Evolutionary conservation across 2,329 filamentous ascomycete genomes (phyloP).

Genomic region (Cyanodermella asteris): DNA sequence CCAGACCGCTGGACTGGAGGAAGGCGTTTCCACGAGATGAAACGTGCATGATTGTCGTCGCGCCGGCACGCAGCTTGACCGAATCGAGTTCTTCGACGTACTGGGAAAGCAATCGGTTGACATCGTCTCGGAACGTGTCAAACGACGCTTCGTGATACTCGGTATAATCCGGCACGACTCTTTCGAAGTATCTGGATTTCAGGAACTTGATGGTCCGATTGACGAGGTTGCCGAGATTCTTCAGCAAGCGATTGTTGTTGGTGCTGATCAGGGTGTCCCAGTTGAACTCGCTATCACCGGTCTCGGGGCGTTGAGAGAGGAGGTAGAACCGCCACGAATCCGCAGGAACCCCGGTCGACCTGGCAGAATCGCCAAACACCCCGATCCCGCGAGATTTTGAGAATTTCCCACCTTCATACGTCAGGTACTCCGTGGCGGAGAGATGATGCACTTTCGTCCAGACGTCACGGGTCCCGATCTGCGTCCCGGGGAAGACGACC

Average conservation of each 20-base stretch:
- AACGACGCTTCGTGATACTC: conserved; percentile 20
- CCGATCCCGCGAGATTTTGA: conserved; percentile 76
- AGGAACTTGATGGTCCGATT: conserved; percentile 55
- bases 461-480: conserved; percentile 61
- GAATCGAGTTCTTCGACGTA: conserved; percentile 49
- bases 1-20: conserved; percentile 27
- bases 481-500: conserved; percentile 73
- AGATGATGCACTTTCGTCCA: conserved; percentile 84
- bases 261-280: conserved; percentile 63
- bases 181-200: conserved; percentile 48
- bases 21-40: conserved; percentile 38
- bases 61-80: conserved; percentile 46
- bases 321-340: conserved; percentile 93
- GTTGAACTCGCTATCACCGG: conserved; percentile 70
- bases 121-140: conserved; percentile 29
- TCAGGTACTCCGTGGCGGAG: conserved; percentile 73
- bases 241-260: conserved; percentile 76
- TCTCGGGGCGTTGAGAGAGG: conserved; percentile 65
- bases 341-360: conserved; percentile 61
- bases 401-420: conserved; percentile 80
- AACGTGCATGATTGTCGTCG: conserved; percentile 44
- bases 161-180: conserved; percentile 44
- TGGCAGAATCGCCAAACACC: conserved; percentile 77
- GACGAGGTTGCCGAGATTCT: conserved; percentile 51
- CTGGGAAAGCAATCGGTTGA: conserved; percentile 42